phyloP scores from a whole-genome alignment of 306 rosid species.

The Datisca glomerata region DNA sequence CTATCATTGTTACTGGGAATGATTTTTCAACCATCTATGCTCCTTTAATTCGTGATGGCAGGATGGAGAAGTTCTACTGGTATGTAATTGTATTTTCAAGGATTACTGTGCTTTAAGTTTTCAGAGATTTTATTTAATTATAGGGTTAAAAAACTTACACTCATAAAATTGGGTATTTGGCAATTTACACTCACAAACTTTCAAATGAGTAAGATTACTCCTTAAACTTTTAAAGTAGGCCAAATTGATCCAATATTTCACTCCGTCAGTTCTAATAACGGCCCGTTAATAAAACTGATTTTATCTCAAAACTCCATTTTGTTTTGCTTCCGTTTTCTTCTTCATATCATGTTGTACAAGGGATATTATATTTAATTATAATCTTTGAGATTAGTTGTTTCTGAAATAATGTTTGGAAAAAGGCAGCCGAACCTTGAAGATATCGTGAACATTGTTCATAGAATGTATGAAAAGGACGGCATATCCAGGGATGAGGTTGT shows the following conservation, averaged over 20 bases:
- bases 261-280: too few relatives aligned
- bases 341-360: too few relatives aligned
- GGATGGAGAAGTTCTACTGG: slow-evolving; percentile 99
- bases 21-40: slow-evolving; percentile 93
- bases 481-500: slow-evolving; percentile 61
- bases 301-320: too few relatives aligned
- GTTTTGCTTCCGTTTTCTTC: too few relatives aligned
- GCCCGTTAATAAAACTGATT: too few relatives aligned
- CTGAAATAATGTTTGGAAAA: slow-evolving; percentile 32
- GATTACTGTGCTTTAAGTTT: background rate
- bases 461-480: slow-evolving; percentile 88
- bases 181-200: too few relatives aligned
- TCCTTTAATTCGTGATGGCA: slow-evolving; percentile 94
- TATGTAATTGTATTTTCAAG: slow-evolving; percentile 17
- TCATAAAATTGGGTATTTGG: background rate
- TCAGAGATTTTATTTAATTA: background rate
- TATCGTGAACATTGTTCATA: slow-evolving; percentile 69
- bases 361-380: background rate
- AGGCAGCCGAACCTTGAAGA: slow-evolving; percentile 93
- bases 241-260: too few relatives aligned
- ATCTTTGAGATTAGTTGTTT: slow-evolving; percentile 9
- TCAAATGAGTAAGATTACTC: too few relatives aligned
- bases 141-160: background rate
- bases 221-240: too few relatives aligned
- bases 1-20: slow-evolving; percentile 91